A percentile compares a stretch with the other conserved stretches of the same genome.
Conservation (phyloP, 225 moss, liverwort and hornwort species). For the Marchantia polymorpha region DNA sequence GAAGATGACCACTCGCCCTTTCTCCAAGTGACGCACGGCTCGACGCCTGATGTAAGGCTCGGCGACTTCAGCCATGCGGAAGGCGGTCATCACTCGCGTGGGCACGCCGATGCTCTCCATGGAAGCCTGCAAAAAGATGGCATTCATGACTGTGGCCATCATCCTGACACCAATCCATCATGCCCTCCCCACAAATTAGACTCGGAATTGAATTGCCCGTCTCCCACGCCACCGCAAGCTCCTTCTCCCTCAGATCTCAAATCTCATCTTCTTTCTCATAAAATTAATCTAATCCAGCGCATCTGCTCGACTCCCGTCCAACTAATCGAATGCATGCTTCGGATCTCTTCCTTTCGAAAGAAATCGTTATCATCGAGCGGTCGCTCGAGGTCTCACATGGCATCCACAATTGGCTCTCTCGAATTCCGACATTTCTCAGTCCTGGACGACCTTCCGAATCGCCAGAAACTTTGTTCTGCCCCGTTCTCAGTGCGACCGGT, state of each 20-base stretch:
- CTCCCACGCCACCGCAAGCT: not conserved
- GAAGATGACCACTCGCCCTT: constrained; percentile 92
- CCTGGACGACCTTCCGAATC: no score
- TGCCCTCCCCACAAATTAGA: constrained; percentile 5
- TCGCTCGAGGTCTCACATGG: no score
- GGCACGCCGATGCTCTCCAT: constrained; percentile 90
- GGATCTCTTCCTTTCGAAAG: no score
- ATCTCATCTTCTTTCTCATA: no score
- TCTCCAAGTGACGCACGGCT: constrained; percentile 87
- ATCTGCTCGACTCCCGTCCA: not conserved
- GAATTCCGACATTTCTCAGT: no score
- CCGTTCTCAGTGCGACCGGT: no score
- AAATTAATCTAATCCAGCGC: not conserved
- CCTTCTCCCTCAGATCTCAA: not conserved
- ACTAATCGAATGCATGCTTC: no score
- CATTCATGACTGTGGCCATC: constrained; percentile 99
- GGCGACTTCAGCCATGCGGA: constrained; percentile 86
- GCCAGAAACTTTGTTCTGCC: no score
- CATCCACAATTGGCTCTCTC: no score
- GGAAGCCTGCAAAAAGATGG: constrained; percentile 89
- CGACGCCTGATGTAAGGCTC: constrained; percentile 91
- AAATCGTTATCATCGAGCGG: no score
- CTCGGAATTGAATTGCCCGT: not conserved
- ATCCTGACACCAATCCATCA: constrained; percentile 51
- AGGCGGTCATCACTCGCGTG: constrained; percentile 91